Base-by-base conservation (phyloP, 2,329 filamentous ascomycete genomes). In the Fusarium poae region DNA sequence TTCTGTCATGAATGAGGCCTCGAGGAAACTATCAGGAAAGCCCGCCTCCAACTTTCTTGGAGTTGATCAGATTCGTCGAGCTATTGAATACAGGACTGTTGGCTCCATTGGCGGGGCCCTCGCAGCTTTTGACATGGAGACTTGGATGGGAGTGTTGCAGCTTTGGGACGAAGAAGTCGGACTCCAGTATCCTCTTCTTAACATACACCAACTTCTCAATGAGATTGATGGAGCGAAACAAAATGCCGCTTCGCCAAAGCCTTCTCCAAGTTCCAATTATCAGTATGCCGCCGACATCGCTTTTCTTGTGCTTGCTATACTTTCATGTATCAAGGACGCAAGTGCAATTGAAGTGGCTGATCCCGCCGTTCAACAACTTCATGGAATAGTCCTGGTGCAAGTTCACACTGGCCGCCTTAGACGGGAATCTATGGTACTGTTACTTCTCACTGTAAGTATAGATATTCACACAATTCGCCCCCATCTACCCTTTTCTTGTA, bases 401-500 rank as follows among this genome's bases (percentile, higher is more conserved):
- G 35, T 39, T 20, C 35, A 39, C 35, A 39, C 35, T 21, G 35
- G 35, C 13, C n/a, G n/a, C 4, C 12, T 39, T 3, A n/a, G 12
- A 7, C 35, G 35, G 7, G 35, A 39, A 8, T n/a, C n/a, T 12
- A 12, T 39, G 35, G 35, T 39, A 20, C 11, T 39, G 8, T 13
- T 39, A 20, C 35, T 39, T 4, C 35, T 39, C 3, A 39, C 35
- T 39, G 35, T 39, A 39, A 39, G 35, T 12, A 8, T 20, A 6
- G 0, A 6, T 7, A 39, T 10, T 7, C n/a, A 12, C 6, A 20
- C 13, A 12, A 8, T 12, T 21, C 35, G 4, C 2, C 6, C 3
- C 6, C 3, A 13, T 20, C n/a, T 20, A 13, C 11, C 0, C 3
- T 2, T 4, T 13, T 13, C 9, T 5, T 12, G 16, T 20, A 20